Base-by-base conservation (phyloP, 2,329 filamentous ascomycete species). In the Meredithiella fracta region DNA sequence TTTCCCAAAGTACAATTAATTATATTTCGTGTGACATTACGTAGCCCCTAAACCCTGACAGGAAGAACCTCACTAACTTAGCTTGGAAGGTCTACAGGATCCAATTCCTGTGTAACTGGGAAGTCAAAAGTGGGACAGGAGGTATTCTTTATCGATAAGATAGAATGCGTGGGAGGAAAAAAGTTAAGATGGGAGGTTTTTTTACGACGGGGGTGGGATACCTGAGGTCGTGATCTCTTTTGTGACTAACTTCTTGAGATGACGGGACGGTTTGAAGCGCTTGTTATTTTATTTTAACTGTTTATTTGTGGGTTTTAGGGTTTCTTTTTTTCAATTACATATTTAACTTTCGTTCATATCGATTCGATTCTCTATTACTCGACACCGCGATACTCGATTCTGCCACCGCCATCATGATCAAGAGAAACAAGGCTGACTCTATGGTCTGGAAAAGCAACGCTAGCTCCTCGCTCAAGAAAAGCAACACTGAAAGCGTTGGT, bases 351-450 rank as follows among this genome's bases (percentile, higher is more conserved):
- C 9, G 34, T 47, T 53, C 5, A 34, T 34, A 5, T 11, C 29
- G 5, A 34, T 51, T 14, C 20, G 23, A 23, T 14, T 23, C 34
- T 53, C 34, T 49, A 52, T 57, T 52, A 25, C 42, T 37, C 40
- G n/a, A 42, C 23, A 54, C 22, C n/a, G n/a, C n/a, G n/a, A n/a
- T n/a, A n/a, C n/a, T n/a, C n/a, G n/a, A n/a, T n/a, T n/a, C n/a
- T n/a, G n/a, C n/a, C n/a, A n/a, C n/a, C 61, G 55, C 53, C 57
- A 60, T 51, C 59, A 75, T 76, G 73, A 71, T 64, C 17, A 76
- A 76, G 62, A 68, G 73, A 64, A 76, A 75, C 71, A 72, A 72
- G 65, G 66, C 69, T 59, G 65, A 68, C 20, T n/a, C n/a, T n/a
- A n/a, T n/a, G n/a, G n/a, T n/a, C n/a, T n/a, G n/a, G n/a, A n/a